Conservation (phyloP, 2,329 filamentous ascomycete genomes). For the Ascocoryne sarcoides region DNA sequence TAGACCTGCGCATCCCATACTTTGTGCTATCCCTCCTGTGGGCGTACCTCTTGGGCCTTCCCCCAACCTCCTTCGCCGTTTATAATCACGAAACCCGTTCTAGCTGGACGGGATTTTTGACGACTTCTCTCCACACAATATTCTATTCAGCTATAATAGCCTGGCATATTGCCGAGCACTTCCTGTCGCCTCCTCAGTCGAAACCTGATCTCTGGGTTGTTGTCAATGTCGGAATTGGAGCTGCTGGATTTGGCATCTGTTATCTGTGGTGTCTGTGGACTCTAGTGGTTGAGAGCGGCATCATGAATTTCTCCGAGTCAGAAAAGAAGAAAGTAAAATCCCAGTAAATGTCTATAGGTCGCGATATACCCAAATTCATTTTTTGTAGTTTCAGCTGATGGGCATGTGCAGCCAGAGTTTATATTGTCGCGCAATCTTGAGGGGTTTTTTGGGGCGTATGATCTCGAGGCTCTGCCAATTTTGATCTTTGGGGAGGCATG, state of each 20-base stretch:
- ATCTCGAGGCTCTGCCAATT: too few relatives aligned
- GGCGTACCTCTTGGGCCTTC: constrained; percentile 83
- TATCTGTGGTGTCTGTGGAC: constrained; percentile 87
- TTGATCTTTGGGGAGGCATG: too few relatives aligned
- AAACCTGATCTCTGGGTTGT: constrained; percentile 97
- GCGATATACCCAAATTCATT: constrained; percentile 18
- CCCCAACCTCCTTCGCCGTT: constrained; percentile 62
- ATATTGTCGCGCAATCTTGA: too few relatives aligned
- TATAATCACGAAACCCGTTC: constrained; percentile 50
- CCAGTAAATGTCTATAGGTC: constrained; percentile 20
- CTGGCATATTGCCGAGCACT: constrained; percentile 74
- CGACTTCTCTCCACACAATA: constrained; percentile 58
- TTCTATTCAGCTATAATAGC: constrained; percentile 71
- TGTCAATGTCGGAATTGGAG: constrained; percentile 77
- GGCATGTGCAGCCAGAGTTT: too few relatives aligned
- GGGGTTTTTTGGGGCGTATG: too few relatives aligned
- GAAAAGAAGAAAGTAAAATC: constrained; percentile 21
- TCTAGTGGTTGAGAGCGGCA: constrained; percentile 44
- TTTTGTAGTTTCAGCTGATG: too few relatives aligned
- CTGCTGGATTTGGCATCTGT: constrained; percentile 74
- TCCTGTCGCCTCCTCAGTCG: constrained; percentile 55
- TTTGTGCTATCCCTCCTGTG: constrained; percentile 76
- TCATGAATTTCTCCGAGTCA: constrained; percentile 13
- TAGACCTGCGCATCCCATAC: constrained; percentile 79
- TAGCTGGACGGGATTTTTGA: constrained; percentile 45